Conservation (phyloP, 106 monocot species). For the Narthecium ossifragum region DNA sequence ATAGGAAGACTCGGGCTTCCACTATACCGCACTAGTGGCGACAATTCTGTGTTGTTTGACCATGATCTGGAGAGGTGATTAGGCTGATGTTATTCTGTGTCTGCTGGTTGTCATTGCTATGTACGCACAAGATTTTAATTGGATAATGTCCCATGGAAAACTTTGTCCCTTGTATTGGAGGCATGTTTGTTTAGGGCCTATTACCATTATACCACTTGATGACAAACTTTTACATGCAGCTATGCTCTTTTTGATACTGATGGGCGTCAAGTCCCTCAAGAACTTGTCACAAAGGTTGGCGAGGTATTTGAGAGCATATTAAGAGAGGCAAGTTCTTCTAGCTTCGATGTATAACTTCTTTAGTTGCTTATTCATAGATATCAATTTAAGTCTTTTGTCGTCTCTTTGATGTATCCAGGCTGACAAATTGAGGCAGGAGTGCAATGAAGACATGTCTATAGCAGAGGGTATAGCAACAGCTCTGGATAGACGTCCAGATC, state of each 20-base stretch:
- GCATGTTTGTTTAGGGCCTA: background rate
- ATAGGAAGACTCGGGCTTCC: slow-evolving; percentile 88
- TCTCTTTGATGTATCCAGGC: too few relatives aligned
- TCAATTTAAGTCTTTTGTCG: too few relatives aligned
- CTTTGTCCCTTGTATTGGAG: background rate
- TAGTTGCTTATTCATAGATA: too few relatives aligned
- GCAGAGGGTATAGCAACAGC: slow-evolving; percentile 54
- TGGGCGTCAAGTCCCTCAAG: slow-evolving; percentile 82
- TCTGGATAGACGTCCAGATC: slow-evolving; percentile 53
- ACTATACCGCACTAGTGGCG: slow-evolving; percentile 92
- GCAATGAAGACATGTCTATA: slow-evolving; percentile 66
- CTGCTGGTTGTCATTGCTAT: background rate
- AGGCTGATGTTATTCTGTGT: background rate
- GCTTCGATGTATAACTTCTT: too few relatives aligned
- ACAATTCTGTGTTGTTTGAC: slow-evolving; percentile 93
- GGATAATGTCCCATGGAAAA: background rate
- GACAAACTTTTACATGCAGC: slow-evolving; percentile 27
- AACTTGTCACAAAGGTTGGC: slow-evolving; percentile 69
- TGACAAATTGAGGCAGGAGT: slow-evolving; percentile 61
- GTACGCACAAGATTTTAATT: too few relatives aligned
- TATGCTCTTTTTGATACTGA: slow-evolving; percentile 92
- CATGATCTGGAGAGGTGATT: slow-evolving; percentile 93
- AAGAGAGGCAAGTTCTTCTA: slow-evolving; percentile 45
- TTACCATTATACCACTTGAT: background rate
- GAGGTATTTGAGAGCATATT: slow-evolving; percentile 70